phyloP scores from a whole-genome alignment of 2,329 filamentous ascomycete genomes.

The Penicillium sp. region DNA sequence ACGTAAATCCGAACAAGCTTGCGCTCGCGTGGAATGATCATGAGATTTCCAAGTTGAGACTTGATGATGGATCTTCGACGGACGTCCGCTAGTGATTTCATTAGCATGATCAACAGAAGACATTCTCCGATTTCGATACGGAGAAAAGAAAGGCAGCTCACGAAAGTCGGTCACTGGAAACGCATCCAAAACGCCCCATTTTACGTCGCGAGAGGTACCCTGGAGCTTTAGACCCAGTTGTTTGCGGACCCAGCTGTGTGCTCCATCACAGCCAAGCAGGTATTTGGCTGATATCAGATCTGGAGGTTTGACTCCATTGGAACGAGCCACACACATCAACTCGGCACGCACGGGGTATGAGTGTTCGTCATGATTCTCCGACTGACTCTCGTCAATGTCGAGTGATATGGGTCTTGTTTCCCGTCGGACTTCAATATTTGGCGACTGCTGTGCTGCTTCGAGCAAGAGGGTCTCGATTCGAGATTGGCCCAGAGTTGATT shows the following conservation, averaged over 20 bases:
- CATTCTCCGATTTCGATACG: too few relatives aligned
- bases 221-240: constrained; percentile 16
- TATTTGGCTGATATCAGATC: constrained; percentile 18
- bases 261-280: constrained; percentile 22
- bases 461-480: constrained; percentile 50
- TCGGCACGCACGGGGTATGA: too few relatives aligned
- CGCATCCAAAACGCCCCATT: constrained; percentile 17
- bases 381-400: too few relatives aligned
- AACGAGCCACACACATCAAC: too few relatives aligned
- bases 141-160: too few relatives aligned
- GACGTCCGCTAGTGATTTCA: constrained; percentile 37
- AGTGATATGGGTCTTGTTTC: too few relatives aligned
- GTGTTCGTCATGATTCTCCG: too few relatives aligned
- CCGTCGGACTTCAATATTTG: too few relatives aligned
- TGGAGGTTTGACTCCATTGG: constrained; percentile 1
- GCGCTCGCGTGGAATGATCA: constrained; percentile 61
- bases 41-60: constrained; percentile 52
- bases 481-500: constrained; percentile 51
- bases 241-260: constrained; percentile 19
- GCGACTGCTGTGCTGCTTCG: too few relatives aligned
- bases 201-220: constrained; percentile 11
- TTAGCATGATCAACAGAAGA: too few relatives aligned
- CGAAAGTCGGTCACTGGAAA: constrained; percentile 44
- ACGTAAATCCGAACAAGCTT: constrained; percentile 61
- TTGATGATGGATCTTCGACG: constrained; percentile 55